phyloP scores from a whole-genome alignment of 2,329 filamentous ascomycete species.

The Paecilomyces fulvus region DNA sequence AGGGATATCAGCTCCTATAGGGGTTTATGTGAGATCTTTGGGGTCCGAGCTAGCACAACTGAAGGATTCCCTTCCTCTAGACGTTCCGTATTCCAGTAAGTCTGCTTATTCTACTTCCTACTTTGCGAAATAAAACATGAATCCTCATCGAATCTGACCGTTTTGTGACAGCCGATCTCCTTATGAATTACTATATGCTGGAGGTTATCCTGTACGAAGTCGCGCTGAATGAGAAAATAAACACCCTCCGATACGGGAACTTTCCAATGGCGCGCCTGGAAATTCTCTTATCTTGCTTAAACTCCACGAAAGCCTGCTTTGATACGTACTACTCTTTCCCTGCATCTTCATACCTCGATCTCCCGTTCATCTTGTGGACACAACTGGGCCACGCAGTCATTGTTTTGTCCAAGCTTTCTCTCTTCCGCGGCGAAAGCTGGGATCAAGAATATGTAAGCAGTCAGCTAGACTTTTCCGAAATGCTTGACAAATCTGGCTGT shows the following conservation, averaged over 20 bases:
- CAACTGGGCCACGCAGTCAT: conserved; percentile 41
- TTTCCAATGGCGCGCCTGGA: conserved; percentile 39
- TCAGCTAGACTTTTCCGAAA: conserved; percentile 13
- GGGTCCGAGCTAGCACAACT: background rate
- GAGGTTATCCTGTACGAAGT: conserved; percentile 19
- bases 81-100: background rate
- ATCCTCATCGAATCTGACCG: background rate
- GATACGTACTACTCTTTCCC: conserved; percentile 42
- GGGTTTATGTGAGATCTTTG: background rate
- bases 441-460: conserved; percentile 14
- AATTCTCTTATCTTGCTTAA: conserved; percentile 42
- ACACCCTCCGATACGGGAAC: conserved; percentile 30
- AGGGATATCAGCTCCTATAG: background rate
- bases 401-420: conserved; percentile 15
- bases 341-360: conserved; percentile 33
- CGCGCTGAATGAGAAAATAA: conserved; percentile 24
- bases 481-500: conserved; percentile 8
- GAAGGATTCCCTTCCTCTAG: background rate
- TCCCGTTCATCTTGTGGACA: conserved; percentile 39
- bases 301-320: conserved; percentile 43
- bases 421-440: conserved; percentile 17
- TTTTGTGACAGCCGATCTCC: conserved; percentile 13
- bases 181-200: conserved; percentile 17
- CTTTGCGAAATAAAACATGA: background rate
- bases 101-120: background rate